phyloP scores from a whole-genome alignment of 1,139 yeast species.

The Sugiyamaella pinicola region DNA sequence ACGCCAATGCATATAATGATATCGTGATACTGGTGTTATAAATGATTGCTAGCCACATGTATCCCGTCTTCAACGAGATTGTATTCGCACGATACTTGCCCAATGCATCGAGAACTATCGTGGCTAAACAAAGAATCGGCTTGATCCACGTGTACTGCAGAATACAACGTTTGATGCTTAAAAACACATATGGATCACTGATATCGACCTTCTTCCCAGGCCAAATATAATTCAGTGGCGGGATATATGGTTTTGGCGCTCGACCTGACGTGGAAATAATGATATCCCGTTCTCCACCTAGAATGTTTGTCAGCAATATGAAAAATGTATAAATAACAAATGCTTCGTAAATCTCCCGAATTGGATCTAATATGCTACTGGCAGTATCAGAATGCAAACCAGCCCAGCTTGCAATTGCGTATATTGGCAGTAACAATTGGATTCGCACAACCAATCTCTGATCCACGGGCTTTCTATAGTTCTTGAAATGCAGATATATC shows the following conservation, averaged over 20 bases:
- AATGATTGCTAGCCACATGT: slow-evolving; percentile 65
- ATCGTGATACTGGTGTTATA: slow-evolving; percentile 81
- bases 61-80: slow-evolving; percentile 53
- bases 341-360: slow-evolving; percentile 91
- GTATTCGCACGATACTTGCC: slow-evolving; percentile 53
- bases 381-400: slow-evolving; percentile 52
- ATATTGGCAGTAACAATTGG: slow-evolving; percentile 56
- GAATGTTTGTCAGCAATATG: slow-evolving; percentile 73
- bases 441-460: slow-evolving; percentile 86
- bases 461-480: slow-evolving; percentile 86
- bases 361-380: slow-evolving; percentile 64
- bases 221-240: slow-evolving; percentile 60
- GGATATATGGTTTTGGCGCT: slow-evolving; percentile 62
- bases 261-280: slow-evolving; percentile 74
- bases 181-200: slow-evolving; percentile 79
- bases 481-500: slow-evolving; percentile 56
- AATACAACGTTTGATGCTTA: slow-evolving; percentile 79
- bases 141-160: slow-evolving; percentile 95
- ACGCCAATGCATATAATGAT: slow-evolving; percentile 80
- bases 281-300: slow-evolving; percentile 90
- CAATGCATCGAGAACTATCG: slow-evolving; percentile 53
- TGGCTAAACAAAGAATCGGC: slow-evolving; percentile 68
- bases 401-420: slow-evolving; percentile 58
- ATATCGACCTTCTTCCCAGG: slow-evolving; percentile 66
- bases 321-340: slow-evolving; percentile 94